Evolutionary conservation across 1,284 basidiomycete species (phyloP), one percentile per base, ranked within the genome.

Genomic region (Leccinum pallidistipes): DNA sequence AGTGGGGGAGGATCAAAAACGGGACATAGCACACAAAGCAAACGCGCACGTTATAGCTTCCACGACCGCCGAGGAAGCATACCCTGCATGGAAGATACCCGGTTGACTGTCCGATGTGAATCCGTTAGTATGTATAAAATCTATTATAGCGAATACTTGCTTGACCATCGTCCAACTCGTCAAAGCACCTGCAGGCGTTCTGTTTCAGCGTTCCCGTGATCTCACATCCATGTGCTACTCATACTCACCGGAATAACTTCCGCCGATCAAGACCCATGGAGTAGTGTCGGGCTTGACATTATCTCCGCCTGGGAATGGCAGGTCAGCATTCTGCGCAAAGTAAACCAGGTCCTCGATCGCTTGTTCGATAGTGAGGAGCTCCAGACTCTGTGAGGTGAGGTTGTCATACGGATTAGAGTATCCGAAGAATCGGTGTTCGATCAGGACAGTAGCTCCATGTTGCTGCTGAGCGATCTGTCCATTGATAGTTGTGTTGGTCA

Each of bases 101-200:
- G 87, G 87, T 71, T 87, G 83, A 68, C 88, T 90, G 61, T 66
- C 40, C 45, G 31, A 57, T 6, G 60, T 45, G 36, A 55, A 57
- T 57, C n/a, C 43, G 21, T 32, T 58, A 49, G 10, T 21, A 45
- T 45, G n/a, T 45, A 31, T 21, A 10, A 6, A 10, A 45, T 50
- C 3, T 5, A 1, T 55, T 7, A 11, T 16, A 3, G 11, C n/a
- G n/a, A 11, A 49, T 16, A 75, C 83, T 69, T 64, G 88, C 88
- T 87, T 85, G 58, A 86, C 83, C 83, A 90, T 85, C 1, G 87
- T 86, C 83, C 85, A 91, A 65, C 84, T 83, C 1, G 84, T 86
- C 36, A 91, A 75, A 14, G 88, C 88, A 65, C 72, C 72, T 73
- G 45, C 5, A 9, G 1, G 11, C 11, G 61, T 12, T 38, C 12